Base-by-base conservation (phyloP, 2,329 filamentous ascomycete species). In the Fusarium albosuccineum region DNA sequence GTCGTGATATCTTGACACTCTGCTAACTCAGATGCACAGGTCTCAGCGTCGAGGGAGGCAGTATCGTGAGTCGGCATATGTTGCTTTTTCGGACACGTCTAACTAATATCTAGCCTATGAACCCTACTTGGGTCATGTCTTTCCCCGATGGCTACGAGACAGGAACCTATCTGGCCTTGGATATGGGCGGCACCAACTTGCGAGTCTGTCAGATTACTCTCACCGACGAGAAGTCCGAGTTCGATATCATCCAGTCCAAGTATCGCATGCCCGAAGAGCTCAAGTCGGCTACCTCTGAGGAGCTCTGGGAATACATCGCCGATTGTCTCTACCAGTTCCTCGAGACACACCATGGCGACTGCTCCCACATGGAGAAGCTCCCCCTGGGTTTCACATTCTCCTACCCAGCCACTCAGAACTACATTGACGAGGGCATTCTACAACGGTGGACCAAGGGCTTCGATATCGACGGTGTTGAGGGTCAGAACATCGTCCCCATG, bases 361-460 rank as follows among this genome's bases (percentile, higher is more conserved):
- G 87, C 57, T 77, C 82, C 48, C 85, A 88, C 67, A 75, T 92
- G 26, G 86, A 87, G 26, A 87, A 87, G 72, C 83, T 94, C 57
- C 92, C 93, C 8, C 87, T 97, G 7, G 95, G 95, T 75, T 97
- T 97, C 83, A 97, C 95, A 45, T 98, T 98, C 82, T 97, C 93
- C 5, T 97, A 97, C 78, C 95, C 95, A 3, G 94, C 94, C 14
- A 96, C 92, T 1, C 95, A 97, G 79, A 89, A 97, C 73, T 95
- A 94, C 80, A 94, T 97, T 75, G 93, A 97, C 72, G 92, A 97
- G 79, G 95, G 94, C 71, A 86, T 97, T 39, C 86, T 97, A 60
- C 94, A 97, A 81, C 90, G 94, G 72, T 98, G 95, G 95, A 97
- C 95, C 71, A 98, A 98, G 84, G 95, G 95, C 3, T 97, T 97